A percentile compares a stretch with the other conserved stretches of the same genome.
These are phyloP conservation scores for Fistulinella prunicolor DNA, from an alignment of 768 basidiomycete genomes.

Conservation along the genomic window DNA sequence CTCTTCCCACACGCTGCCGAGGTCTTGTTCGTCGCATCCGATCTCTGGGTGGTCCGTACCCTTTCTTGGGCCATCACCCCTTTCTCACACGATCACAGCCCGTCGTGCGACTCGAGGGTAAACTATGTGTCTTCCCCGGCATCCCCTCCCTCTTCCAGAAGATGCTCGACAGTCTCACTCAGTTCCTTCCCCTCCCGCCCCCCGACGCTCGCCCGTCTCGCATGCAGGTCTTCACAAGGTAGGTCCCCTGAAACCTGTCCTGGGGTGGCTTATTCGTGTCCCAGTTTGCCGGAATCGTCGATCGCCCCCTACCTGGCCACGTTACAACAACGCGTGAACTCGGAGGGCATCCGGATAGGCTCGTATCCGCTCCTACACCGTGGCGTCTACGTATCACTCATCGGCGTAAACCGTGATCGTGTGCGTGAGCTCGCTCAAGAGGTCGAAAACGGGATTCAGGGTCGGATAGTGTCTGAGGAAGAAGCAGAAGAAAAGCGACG, in stretches of 20 bases:
- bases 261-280: not conserved
- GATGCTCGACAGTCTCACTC: constrained; percentile 70
- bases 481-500: constrained; percentile 55
- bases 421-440: constrained; percentile 58
- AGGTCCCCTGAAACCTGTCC: constrained; percentile 14
- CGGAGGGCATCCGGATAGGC: constrained; percentile 78
- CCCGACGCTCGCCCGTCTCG: constrained; percentile 67
- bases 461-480: constrained; percentile 60
- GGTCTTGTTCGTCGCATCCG: constrained; percentile 71
- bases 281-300: constrained; percentile 72
- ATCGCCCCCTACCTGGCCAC: constrained; percentile 83
- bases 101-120: constrained; percentile 79
- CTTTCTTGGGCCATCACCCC: not conserved
- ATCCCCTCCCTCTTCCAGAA: constrained; percentile 82
- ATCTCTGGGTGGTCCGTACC: constrained; percentile 79
- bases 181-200: constrained; percentile 79
- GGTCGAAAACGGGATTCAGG: constrained; percentile 57
- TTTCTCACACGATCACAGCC: constrained; percentile 46
- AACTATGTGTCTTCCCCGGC: constrained; percentile 89
- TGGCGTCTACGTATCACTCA: constrained; percentile 66
- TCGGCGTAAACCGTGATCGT: constrained; percentile 45
- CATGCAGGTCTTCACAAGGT: constrained; percentile 84
- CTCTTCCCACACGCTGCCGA: constrained; percentile 80
- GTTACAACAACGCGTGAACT: constrained; percentile 68
- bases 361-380: constrained; percentile 62